Percentiles rank a stretch among this genome's conserved stretches.
These are phyloP conservation scores for Kickxella alabastrina DNA, from an alignment of 192 early-diverging fungal genomes.

Conservation along the genomic window DNA sequence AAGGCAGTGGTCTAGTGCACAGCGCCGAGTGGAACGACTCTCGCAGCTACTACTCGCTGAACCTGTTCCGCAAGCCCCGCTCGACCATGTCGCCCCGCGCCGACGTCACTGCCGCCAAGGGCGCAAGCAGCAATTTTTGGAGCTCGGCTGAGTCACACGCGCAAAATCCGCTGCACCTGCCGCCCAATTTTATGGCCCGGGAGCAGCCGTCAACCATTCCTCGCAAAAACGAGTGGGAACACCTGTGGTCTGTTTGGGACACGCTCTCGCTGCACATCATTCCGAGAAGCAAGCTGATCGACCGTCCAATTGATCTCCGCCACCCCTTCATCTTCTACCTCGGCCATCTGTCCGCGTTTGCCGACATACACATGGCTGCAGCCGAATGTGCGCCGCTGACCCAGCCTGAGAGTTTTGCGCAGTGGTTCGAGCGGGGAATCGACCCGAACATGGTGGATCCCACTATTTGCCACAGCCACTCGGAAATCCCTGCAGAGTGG, in stretches of 20 bases:
- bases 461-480: slow-evolving; percentile 73
- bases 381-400: slow-evolving; percentile 51
- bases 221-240: slow-evolving; percentile 63
- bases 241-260: slow-evolving; percentile 84
- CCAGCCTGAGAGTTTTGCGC: slow-evolving; percentile 59
- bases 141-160: neutral
- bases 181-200: neutral
- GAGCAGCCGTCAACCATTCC: slow-evolving; percentile 53
- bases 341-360: slow-evolving; percentile 75
- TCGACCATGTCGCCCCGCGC: slow-evolving; percentile 3
- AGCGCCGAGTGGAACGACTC: slow-evolving; percentile 55
- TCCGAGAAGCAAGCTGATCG: slow-evolving; percentile 51
- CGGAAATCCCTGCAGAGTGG: slow-evolving; percentile 66
- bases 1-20: slow-evolving; percentile 44
- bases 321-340: slow-evolving; percentile 90
- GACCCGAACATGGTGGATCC: slow-evolving; percentile 82
- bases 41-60: slow-evolving; percentile 56
- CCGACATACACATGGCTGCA: slow-evolving; percentile 58
- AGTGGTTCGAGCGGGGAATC: slow-evolving; percentile 93
- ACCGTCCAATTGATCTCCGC: slow-evolving; percentile 76
- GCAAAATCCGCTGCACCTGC: neutral
- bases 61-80: slow-evolving; percentile 54
- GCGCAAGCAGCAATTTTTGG: neutral
- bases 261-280: slow-evolving; percentile 63
- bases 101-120: neutral